Conservation (phyloP, 1,284 basidiomycete genomes). For the Fomitopsis schrenkii region DNA sequence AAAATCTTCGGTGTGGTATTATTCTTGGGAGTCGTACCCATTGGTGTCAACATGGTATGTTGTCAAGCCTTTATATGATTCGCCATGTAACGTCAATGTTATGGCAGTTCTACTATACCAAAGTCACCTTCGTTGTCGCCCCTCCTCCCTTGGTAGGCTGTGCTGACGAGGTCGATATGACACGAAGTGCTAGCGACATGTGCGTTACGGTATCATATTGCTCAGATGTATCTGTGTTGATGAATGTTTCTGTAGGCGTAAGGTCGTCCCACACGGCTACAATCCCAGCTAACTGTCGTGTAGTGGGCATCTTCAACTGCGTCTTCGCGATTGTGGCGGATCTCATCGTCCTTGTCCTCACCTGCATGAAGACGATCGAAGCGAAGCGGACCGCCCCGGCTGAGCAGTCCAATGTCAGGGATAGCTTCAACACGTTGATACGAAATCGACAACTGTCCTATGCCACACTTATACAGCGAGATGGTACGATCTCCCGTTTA, state of each 20-base stretch:
- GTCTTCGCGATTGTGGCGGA: slow-evolving; percentile 14
- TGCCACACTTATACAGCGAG: slow-evolving; percentile 12
- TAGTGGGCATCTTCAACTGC: slow-evolving; percentile 17
- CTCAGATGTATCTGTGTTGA: neutral
- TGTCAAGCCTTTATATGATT: neutral
- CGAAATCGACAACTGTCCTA: neutral
- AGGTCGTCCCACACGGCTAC: no score
- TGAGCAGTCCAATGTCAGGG: neutral
- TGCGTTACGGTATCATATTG: neutral
- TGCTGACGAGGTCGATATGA: slow-evolving; percentile 6
- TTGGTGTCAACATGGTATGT: slow-evolving; percentile 13
- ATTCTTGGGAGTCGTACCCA: slow-evolving; percentile 12
- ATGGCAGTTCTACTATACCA: slow-evolving; percentile 30
- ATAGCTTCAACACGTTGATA: neutral
- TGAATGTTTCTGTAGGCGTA: no score
- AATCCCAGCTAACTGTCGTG: neutral
- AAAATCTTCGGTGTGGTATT: slow-evolving; percentile 10
- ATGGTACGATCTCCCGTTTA: slow-evolving; percentile 12
- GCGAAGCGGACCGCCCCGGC: slow-evolving; percentile 4
- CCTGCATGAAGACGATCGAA: slow-evolving; percentile 14
- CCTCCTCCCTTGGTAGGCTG: slow-evolving; percentile 12
- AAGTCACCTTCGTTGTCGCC: slow-evolving; percentile 51
- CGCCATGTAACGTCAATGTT: no score
- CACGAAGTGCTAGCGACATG: neutral
- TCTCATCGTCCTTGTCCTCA: slow-evolving; percentile 16